phyloP scores from a whole-genome alignment of 345 rosid species.

The Psidium friedrichsthalianum region DNA sequence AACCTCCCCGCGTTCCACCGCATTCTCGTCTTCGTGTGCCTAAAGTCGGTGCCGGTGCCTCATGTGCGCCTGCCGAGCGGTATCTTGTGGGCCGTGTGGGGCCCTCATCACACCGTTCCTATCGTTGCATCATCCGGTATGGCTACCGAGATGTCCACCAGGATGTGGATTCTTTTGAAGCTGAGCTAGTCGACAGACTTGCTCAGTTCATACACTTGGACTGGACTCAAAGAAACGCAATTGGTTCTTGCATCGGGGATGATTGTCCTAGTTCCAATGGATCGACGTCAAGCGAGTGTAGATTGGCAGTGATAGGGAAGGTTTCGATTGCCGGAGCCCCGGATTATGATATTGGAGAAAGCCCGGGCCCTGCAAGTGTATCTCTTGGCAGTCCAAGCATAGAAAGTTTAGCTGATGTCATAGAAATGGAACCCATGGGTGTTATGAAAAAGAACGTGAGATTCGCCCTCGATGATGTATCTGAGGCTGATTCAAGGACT shows the following conservation, averaged over 20 bases:
- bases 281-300: slow-evolving; percentile 14
- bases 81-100: slow-evolving; percentile 96
- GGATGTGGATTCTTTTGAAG: slow-evolving; percentile 38
- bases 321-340: slow-evolving; percentile 5
- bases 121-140: slow-evolving; percentile 50
- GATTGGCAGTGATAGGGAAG: slow-evolving; percentile 30
- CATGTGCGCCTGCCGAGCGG: slow-evolving; percentile 75
- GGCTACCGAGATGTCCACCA: slow-evolving; percentile 50
- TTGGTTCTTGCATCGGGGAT: background rate
- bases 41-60: slow-evolving; percentile 93
- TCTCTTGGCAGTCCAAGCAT: slow-evolving; percentile 18
- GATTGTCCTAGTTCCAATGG: slow-evolving; percentile 10
- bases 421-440: slow-evolving; percentile 14
- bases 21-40: slow-evolving; percentile 77
- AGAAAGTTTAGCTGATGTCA: slow-evolving; percentile 15
- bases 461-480: slow-evolving; percentile 16
- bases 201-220: slow-evolving; percentile 34
- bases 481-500: background rate
- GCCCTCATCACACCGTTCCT: slow-evolving; percentile 47
- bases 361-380: slow-evolving; percentile 13
- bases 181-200: slow-evolving; percentile 28
- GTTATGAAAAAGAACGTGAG: slow-evolving; percentile 18
- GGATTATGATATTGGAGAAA: slow-evolving; percentile 20
- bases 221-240: slow-evolving; percentile 12
- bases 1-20: slow-evolving; percentile 98